Evolutionary conservation across 495 filamentous ascomycete species (phyloP), one percentile per base, ranked within the genome.

Genomic region (Collariella sp.): DNA sequence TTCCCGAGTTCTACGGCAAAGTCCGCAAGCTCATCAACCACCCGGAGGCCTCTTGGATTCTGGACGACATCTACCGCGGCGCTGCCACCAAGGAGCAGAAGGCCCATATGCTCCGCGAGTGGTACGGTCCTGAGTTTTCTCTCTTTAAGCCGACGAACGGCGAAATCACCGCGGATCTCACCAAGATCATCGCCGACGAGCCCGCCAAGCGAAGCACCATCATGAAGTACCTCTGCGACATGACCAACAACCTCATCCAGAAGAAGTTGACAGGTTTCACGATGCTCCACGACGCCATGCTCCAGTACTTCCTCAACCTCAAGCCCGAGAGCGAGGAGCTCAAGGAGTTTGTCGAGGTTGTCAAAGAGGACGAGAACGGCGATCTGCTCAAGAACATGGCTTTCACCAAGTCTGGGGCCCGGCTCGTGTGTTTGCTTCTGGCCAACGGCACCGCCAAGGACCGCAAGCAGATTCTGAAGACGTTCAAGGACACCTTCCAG

Each of bases 231-330:
- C 76, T 96, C 34, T 79, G 83, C 56, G 86, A 91, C 56, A 76
- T 95, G 61, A 88, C 91, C 72, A 95, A 96, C 67, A 79, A 84
- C 52, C 79, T 97, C 20, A 77, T 96, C 49, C 89, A 96, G 72
- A 99, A 99, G 79, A 90, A 94, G 72, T 81, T 88, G 60, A 91
- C 89, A 13, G 89, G 86, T 7, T 99, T 97, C 70, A 95, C 89
- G 1, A 91, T 97, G 76, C 78, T 97, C 5, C 94, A 99, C 68
- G 91, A 94, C 58, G 94, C 93, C 19, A 95, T 97, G 91, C 80
- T 96, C 44, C 90, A 99, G 65, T 97, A 96, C 67, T 93, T 89
- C 71, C 76, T 88, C 43, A 90, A 86, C 64, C 79, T 83, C 42
- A 85, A 83, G 46, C 75, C 81, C 12, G 88, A 84, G 18, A 86